Evolutionary conservation across 1,284 basidiomycete species (phyloP).

Genomic region (Fomitopsis betulina): DNA sequence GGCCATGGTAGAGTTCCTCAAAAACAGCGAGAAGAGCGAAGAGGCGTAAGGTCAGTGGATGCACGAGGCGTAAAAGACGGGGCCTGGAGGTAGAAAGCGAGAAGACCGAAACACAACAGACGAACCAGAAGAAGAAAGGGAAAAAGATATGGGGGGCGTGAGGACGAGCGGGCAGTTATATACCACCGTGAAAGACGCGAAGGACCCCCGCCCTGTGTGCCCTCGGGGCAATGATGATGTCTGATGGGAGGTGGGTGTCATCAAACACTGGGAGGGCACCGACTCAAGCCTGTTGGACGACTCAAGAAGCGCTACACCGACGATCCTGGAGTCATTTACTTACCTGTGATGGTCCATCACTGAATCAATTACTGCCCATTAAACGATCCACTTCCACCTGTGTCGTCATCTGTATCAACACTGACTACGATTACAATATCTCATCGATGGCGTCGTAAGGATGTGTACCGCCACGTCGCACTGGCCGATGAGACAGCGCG

Average conservation of each 20-base stretch:
- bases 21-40: not conserved
- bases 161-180: not conserved
- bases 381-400: too few species aligned
- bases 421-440: too few species aligned
- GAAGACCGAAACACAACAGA: not conserved
- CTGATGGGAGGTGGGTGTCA: not conserved
- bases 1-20: not conserved
- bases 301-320: not conserved
- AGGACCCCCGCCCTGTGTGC: constrained; percentile 5
- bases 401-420: too few species aligned
- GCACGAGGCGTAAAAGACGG: not conserved
- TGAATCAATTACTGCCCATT: too few species aligned
- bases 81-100: too few species aligned
- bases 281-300: not conserved
- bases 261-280: not conserved
- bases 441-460: too few species aligned
- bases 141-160: not conserved
- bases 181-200: not conserved
- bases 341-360: too few species aligned
- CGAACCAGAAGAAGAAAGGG: not conserved
- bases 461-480: too few species aligned
- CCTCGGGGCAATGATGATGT: not conserved
- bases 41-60: not conserved
- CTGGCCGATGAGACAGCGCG: too few species aligned
- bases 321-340: not conserved